Evolutionary conservation across 345 rosid genomes (phyloP), one percentile per base, ranked within the genome.

Genomic region (Kandelia obovata): DNA sequence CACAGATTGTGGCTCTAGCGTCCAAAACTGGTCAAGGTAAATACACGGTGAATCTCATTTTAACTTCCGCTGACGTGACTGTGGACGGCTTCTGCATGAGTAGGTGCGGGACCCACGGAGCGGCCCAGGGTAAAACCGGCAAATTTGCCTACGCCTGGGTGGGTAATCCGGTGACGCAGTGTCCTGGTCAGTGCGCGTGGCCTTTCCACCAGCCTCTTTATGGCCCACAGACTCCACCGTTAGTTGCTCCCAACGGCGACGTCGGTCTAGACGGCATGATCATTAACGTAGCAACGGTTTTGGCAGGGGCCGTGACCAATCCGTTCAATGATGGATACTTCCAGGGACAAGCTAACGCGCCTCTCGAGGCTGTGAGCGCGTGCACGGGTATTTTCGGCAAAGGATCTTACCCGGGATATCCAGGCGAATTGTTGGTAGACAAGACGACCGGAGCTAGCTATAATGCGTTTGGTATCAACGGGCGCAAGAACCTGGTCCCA

Each of bases 161-260:
- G 8, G 79, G 79, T 25, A 65, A 71, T 58, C 46, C 75, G 53
- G 68, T 23, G 68, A 66, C 25, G 7, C 79, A 71, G 71, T 76
- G 79, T 23, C 79, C 79, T 1, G 79, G 79, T 21, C 68, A 76
- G 46, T 76, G 79, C 68, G 68, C 75, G 32, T 76, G 79, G 79
- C 79, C 75, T 31, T 76, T 76, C 59, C 72, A 76, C 70, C 64
- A 71, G 34, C 79, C 79, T 16, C 66, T 76, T 32, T 71, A 76
- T 52, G 79, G 72, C 13, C 79, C 79, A 7, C 79, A 71, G 61
- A 62, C 53, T 46, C 72, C 79, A 2, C 71, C 79, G 51, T 34
- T 76, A 15, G 75, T 66, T 0, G 71, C 79, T 17, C 75, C 75
- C 4, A 76, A 61, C 71, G 75, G 75, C 39, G 75, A 76, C 32